Conservation (phyloP, 1,284 basidiomycete genomes). For the Cerioporus squamosus region DNA sequence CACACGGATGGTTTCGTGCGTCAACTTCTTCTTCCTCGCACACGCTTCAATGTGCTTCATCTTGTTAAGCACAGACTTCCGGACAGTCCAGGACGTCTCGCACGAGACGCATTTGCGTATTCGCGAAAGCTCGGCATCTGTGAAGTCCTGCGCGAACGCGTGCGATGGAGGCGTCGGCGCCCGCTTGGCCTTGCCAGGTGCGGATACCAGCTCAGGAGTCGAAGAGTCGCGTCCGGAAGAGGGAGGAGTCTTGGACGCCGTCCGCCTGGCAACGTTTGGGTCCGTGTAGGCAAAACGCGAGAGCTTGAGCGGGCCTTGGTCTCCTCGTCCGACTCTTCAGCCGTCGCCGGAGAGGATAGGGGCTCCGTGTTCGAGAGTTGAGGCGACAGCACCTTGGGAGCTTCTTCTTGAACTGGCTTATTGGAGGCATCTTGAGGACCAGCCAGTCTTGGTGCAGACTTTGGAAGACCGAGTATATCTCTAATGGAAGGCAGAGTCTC, state of each 20-base stretch:
- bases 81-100: constrained; percentile 65
- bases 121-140: constrained; percentile 48
- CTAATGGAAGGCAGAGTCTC: constrained; percentile 20
- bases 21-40: constrained; percentile 59
- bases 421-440: too few species aligned
- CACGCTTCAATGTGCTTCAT: constrained; percentile 68
- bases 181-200: constrained; percentile 4
- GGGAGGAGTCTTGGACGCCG: constrained; percentile 15
- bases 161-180: constrained; percentile 1
- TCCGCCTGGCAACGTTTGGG: constrained; percentile 5
- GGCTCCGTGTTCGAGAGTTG: not conserved
- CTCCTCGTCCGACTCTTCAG: constrained; percentile 6
- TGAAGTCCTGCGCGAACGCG: constrained; percentile 41
- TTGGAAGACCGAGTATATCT: constrained; percentile 5
- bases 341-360: not conserved
- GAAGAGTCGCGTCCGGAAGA: constrained; percentile 1
- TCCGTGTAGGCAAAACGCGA: constrained; percentile 16
- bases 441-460: not conserved
- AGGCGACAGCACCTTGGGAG: too few species aligned
- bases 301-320: constrained; percentile 8
- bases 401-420: not conserved
- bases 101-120: constrained; percentile 69
- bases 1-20: constrained; percentile 55
- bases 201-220: constrained; percentile 1
- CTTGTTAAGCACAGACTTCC: constrained; percentile 66